phyloP scores from a whole-genome alignment of 164 flowering plant genomes.

The Amborella trichopoda region DNA sequence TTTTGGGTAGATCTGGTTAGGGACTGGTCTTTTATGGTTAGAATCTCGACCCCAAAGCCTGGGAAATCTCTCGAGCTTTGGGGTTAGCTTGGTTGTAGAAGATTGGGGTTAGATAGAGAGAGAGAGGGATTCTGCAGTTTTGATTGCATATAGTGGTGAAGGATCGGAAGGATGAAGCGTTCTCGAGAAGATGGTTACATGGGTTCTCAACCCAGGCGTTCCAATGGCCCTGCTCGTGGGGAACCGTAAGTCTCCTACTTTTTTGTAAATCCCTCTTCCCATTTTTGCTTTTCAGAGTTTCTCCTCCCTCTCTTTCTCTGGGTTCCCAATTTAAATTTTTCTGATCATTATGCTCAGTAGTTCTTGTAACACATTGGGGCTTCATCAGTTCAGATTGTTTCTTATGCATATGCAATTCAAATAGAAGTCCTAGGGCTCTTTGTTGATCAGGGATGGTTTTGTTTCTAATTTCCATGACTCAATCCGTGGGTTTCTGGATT shows the following conservation, averaged over 20 bases:
- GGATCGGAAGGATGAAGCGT: not conserved
- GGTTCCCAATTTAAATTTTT: not conserved
- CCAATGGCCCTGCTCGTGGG: not conserved
- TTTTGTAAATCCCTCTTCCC: too few relatives aligned
- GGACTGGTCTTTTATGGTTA: not conserved
- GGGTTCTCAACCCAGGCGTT: slow-evolving; percentile 1
- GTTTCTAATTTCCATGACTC: too few relatives aligned
- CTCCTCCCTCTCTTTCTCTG: not conserved
- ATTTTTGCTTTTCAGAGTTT: too few relatives aligned
- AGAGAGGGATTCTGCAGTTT: not conserved
- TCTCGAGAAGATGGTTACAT: slow-evolving; percentile 1
- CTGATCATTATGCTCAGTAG: not conserved
- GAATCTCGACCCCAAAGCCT: not conserved
- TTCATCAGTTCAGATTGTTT: not conserved
- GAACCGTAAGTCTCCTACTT: slow-evolving; percentile 1
- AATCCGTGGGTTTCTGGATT: too few relatives aligned
- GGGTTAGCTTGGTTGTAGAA: not conserved
- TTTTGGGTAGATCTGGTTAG: not conserved
- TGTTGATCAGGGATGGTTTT: too few relatives aligned
- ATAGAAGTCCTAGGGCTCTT: not conserved
- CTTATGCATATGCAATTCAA: not conserved
- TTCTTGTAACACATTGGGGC: not conserved
- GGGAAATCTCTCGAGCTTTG: not conserved
- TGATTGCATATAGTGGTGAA: not conserved
- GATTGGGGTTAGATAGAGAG: not conserved